Evolutionary conservation across 2,329 filamentous ascomycete genomes (phyloP).

Genomic region (Trichoderma sp.): DNA sequence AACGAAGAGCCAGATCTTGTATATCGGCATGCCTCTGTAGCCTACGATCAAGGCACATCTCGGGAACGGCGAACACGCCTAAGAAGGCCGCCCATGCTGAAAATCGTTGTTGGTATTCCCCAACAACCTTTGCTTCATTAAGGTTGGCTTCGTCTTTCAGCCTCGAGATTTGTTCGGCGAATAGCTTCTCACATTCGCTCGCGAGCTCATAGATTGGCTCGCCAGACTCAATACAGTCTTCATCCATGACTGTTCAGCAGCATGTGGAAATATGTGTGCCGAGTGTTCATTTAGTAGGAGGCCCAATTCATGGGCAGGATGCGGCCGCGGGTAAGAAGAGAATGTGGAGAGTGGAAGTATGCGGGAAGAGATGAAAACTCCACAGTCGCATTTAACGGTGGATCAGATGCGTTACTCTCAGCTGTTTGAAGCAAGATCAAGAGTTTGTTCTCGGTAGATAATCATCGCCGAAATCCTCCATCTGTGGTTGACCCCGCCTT

Average conservation of each 20-base stretch:
- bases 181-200: neutral
- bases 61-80: conserved; percentile 9
- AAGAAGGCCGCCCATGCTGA: conserved; percentile 20
- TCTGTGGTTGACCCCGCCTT: neutral
- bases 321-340: neutral
- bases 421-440: neutral
- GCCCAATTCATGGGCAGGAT: neutral
- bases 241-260: neutral
- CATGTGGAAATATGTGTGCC: neutral
- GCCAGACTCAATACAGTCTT: neutral
- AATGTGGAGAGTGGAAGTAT: too few species aligned
- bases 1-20: conserved; percentile 14
- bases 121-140: conserved; percentile 6
- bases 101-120: conserved; percentile 19
- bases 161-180: neutral
- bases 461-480: neutral
- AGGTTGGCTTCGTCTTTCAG: neutral
- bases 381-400: fast-evolving
- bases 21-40: neutral
- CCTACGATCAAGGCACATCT: conserved; percentile 20
- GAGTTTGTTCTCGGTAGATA: neutral
- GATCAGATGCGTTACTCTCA: neutral
- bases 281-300: neutral
- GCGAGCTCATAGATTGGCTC: neutral
- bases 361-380: neutral